Base-by-base conservation (phyloP, 306 rosid genomes). In the Rosa chinensis region DNA sequence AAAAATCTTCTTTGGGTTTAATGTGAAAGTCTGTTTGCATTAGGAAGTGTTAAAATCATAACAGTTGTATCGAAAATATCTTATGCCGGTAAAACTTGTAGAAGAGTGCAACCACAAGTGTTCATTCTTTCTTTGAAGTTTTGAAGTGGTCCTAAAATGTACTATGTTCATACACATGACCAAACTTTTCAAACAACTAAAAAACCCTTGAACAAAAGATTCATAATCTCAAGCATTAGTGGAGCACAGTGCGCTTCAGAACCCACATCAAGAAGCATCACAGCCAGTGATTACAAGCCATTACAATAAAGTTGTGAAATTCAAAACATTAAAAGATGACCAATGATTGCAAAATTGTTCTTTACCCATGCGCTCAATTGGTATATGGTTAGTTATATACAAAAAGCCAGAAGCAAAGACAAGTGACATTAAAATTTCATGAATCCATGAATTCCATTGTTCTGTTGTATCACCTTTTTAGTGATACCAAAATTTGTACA, bases 21-120 rank as follows among this genome's bases (percentile, higher is more conserved):
- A 43, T 53, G 56, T 66, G 74, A 64, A 70, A 37, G 64, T 66
- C 75, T 40, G 86, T 77, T 12, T 79, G 63, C 50, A 67, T 77
- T 79, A 66, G 73, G 37, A 78, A 66, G 70, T 66, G 85, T 86
- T 61, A 23, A 73, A 62, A 76, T 88, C 86, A 72, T 13, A 32
- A 84, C 87, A 84, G 81, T 77, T 74, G 86, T 79, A 16, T n/a
- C 47, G 32, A 73, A 81, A 88, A 83, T 81, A 83, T 88, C 84
- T 59, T 3, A 2, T 50, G 53, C 25, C 63, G 72, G 72, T 42
- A 35, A 16, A 37, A 66, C 45, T 21, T 12, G 75, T 10, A 32
- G 47, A 72, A 52, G 40, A 53, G 37, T 55, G n/a, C 50, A 37
- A 18, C 32, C 66, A 37, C 66, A 73, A 37, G 7, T 73, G 50